phyloP scores from a whole-genome alignment of 75 land plant genomes.

The Pinus taeda region DNA sequence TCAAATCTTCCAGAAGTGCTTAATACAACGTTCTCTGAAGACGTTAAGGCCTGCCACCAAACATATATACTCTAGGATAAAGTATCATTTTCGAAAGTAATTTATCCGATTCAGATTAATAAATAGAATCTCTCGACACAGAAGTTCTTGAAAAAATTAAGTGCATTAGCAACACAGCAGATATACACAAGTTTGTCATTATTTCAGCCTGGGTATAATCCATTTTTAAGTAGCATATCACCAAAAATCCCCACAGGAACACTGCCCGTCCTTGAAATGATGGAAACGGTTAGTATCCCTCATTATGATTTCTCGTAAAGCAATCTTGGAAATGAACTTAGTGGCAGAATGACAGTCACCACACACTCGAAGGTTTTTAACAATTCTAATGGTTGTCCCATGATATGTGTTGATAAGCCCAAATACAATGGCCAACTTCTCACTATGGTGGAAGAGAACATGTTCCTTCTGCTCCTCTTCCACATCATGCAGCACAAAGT shows the following conservation, averaged over 20 bases:
- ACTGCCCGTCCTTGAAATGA: conserved; percentile 25
- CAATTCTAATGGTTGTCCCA: conserved; percentile 20
- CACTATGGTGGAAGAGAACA: conserved; percentile 19
- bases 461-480: conserved; percentile 8
- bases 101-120: too few relatives aligned
- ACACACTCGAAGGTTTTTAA: conserved; percentile 16
- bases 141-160: too few relatives aligned
- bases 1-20: too few relatives aligned
- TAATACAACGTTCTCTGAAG: too few relatives aligned
- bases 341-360: conserved; percentile 21
- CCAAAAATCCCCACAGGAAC: conserved; percentile 24
- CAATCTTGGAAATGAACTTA: conserved; percentile 18
- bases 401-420: conserved; percentile 23
- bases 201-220: too few relatives aligned
- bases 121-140: too few relatives aligned
- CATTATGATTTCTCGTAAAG: conserved; percentile 13
- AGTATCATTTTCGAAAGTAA: too few relatives aligned
- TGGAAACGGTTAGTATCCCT: conserved; percentile 27
- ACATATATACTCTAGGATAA: too few relatives aligned
- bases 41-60: too few relatives aligned
- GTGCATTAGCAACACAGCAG: too few relatives aligned
- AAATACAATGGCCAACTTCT: conserved; percentile 34
- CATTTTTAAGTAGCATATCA: background rate
- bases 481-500: conserved; percentile 10
- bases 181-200: too few relatives aligned